Conservation (phyloP, 2,329 filamentous ascomycete genomes). For the Coleophoma eucalyptorum region DNA sequence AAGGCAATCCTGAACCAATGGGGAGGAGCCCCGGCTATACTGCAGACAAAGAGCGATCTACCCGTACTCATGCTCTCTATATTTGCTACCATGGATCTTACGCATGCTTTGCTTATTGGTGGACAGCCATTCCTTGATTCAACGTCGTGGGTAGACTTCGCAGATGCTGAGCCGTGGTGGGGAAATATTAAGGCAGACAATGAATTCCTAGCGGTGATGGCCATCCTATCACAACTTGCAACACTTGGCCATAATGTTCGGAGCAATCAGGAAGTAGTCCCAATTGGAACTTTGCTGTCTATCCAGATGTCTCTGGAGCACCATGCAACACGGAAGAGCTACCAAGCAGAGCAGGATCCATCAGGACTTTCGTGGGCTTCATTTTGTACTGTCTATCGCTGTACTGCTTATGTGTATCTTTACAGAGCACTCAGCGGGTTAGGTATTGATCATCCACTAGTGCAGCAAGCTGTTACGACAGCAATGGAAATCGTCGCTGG, state of each 20-base stretch:
- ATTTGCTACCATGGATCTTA: slow-evolving; percentile 39
- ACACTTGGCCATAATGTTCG: slow-evolving; percentile 29
- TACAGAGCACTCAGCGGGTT: slow-evolving; percentile 38
- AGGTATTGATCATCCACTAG: slow-evolving; percentile 31
- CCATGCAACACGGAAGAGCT: slow-evolving; percentile 16
- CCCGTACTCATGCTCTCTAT: slow-evolving; percentile 37
- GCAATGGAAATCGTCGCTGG: slow-evolving; percentile 34
- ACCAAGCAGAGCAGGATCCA: slow-evolving; percentile 5
- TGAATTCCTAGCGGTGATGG: slow-evolving; percentile 30
- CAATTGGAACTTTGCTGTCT: slow-evolving; percentile 19
- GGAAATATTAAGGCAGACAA: slow-evolving; percentile 22
- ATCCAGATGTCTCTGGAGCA: slow-evolving; percentile 20
- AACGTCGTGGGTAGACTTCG: slow-evolving; percentile 33
- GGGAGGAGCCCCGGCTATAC: slow-evolving; percentile 17
- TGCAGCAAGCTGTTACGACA: slow-evolving; percentile 33
- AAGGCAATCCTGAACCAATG: slow-evolving; percentile 24
- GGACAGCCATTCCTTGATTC: slow-evolving; percentile 33
- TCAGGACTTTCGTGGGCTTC: slow-evolving; percentile 29
- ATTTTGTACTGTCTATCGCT: slow-evolving; percentile 31
- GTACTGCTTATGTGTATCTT: slow-evolving; percentile 34
- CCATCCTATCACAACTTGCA: slow-evolving; percentile 26
- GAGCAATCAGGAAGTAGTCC: slow-evolving; percentile 9
- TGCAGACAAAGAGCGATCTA: slow-evolving; percentile 17
- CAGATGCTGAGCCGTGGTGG: slow-evolving; percentile 38
- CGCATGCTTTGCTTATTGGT: slow-evolving; percentile 35